Base-by-base conservation (phyloP, 371 early-diverging fungal species). In the Coemansia sp. region DNA sequence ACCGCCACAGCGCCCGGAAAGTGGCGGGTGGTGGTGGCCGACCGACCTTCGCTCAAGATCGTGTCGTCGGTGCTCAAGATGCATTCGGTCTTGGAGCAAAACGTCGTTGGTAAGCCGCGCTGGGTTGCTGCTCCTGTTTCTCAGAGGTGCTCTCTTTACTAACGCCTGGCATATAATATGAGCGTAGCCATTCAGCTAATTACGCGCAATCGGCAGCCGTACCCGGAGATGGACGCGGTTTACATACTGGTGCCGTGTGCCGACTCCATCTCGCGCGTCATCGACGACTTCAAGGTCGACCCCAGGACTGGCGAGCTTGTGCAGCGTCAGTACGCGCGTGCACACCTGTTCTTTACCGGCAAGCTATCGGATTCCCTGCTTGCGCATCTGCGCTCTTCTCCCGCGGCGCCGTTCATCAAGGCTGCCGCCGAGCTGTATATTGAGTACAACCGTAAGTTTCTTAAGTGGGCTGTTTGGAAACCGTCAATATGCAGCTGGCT, bases 11-110 rank as follows among this genome's bases (percentile, higher is more conserved):
- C 86, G 33, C 80, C 85, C 26, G 87, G 84, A 59, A 82, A 84
- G 62, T 92, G 89, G 95, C 95, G 96, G 78, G 82, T 97, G 48
- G 86, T 97, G 12, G 90, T 98, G 11, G 90, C 95, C 4, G 98
- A 98, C 77, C 81, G 85, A 40, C 83, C 86, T 40, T 84, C 97
- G 16, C 79, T 92, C 54, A 89, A 89, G 65, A 88, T 98, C 42
- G 79, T 97, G 16, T 92, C 90, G 65, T 85, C 88, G 12, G 90
- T 90, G 7, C 91, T 94, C 77, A 91, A 92, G 80, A 93, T 92
- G 90, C 86, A 86, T 62, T 94, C 96, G 61, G 89, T 98, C 69
- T 82, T 94, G 31, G 94, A 96, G 68, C 92, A 95, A 75, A 94
- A 95, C 66, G 94, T 98, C 54, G 91, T 91, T 38, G 80, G 91